Evolutionary conservation across 306 rosid genomes (phyloP).

Genomic region (Quercus robur): DNA sequence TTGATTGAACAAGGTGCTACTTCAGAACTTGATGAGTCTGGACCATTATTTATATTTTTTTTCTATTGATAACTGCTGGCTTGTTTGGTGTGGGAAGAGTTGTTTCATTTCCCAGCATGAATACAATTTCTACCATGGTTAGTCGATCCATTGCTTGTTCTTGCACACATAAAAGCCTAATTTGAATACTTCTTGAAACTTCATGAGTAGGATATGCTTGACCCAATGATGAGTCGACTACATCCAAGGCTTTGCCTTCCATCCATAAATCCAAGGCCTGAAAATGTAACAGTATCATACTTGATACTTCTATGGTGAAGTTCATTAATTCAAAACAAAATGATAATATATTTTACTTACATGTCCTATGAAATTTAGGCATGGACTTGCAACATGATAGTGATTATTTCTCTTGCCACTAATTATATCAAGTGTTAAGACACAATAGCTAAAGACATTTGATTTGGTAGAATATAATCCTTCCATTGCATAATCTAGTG

Average conservation of each 20-base stretch:
- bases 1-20: slow-evolving; percentile 23
- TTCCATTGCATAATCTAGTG: slow-evolving; percentile 37
- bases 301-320: neutral
- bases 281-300: neutral
- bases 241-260: slow-evolving; percentile 31
- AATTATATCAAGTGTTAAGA: slow-evolving; percentile 29
- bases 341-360: slow-evolving; percentile 21
- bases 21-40: slow-evolving; percentile 24
- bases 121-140: slow-evolving; percentile 44
- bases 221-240: slow-evolving; percentile 36
- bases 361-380: slow-evolving; percentile 39
- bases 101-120: slow-evolving; percentile 53
- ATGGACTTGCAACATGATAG: neutral
- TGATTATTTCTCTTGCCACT: slow-evolving; percentile 35
- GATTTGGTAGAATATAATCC: slow-evolving; percentile 34
- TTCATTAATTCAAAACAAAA: neutral
- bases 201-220: slow-evolving; percentile 1
- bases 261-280: slow-evolving; percentile 63
- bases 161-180: slow-evolving; percentile 36
- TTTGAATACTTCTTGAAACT: slow-evolving; percentile 20
- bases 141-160: slow-evolving; percentile 41
- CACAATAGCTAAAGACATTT: slow-evolving; percentile 38
- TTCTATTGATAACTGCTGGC: slow-evolving; percentile 41
- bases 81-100: slow-evolving; percentile 30
- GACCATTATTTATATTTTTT: neutral